Base-by-base conservation (phyloP, 2,329 filamentous ascomycete species). In the Bimuria novae-zelandiae region DNA sequence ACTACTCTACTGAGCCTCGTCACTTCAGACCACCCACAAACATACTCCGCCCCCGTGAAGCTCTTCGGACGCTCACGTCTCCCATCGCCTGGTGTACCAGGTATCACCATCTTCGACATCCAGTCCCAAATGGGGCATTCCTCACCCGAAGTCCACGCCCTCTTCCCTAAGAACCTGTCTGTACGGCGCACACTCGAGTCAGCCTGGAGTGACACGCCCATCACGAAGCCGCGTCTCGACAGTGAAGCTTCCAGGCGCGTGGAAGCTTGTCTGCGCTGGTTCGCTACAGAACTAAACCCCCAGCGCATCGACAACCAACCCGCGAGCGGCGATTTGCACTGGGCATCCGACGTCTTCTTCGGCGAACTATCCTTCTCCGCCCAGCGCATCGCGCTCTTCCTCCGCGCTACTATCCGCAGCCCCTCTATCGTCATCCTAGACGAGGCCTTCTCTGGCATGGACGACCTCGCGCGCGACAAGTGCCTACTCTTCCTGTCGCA, bases 21-120 rank as follows among this genome's bases (percentile, higher is more conserved):
- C 54, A 95, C 90, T 54, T 97, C 93, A 1, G 94, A 99, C 67
- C 94, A 99, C 65, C 94, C 94, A 0, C 93, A 97, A 73, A 87
- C 92, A 0, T 99, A 97, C 72, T 90, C 90, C 0, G 84, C 92
- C 21, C 92, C 93, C 0, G 88, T 99, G 55, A 88, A 84, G 62
- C 80, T 97, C 12, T 97, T 99, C 69, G 91, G 92, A 0, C 85
- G 86, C 19, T 88, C 88, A 49, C 85, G 94, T 17, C 80, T 97
- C 0, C 92, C 93, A 0, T 84, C 89, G 50, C 82, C 84, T 0
- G 89, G 88, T 0, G 72, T 84, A 49, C 82, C 83, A 0, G 92
- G 90, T 0, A 85, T 97, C 29, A 95, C 90, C 0, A 89, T 97
- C 53, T 97, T 96, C 80, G 92, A 97, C 57, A 85, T 99, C 7